A percentile compares a stretch with the other conserved stretches of the same genome.
Evolutionary conservation across 2,329 filamentous ascomycete species (phyloP).

Genomic region (Botrytis hyacinthi): DNA sequence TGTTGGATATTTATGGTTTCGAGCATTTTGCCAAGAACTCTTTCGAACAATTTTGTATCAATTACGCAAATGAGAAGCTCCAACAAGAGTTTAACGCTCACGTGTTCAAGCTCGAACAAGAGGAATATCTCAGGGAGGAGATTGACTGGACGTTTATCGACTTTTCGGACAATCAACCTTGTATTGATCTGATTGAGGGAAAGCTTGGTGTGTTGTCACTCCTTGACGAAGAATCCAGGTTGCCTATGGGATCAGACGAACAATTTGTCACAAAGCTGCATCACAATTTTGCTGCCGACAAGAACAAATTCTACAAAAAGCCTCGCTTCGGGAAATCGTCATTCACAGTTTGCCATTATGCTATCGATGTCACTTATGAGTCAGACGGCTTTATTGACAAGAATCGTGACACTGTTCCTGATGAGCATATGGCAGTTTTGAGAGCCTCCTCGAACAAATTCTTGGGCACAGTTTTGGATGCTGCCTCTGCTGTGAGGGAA

Average conservation of each 20-base stretch:
- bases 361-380: conserved; percentile 96
- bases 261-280: conserved; percentile 96
- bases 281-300: conserved; percentile 85
- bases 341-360: conserved; percentile 98
- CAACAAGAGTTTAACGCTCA: conserved; percentile 99
- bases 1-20: conserved; percentile 98
- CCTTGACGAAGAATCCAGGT: conserved; percentile 90
- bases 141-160: conserved; percentile 99
- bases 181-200: conserved; percentile 96
- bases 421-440: conserved; percentile 95
- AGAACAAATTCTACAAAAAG: conserved; percentile 98
- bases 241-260: conserved; percentile 96
- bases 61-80: conserved; percentile 98
- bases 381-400: conserved; percentile 99
- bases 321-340: conserved; percentile 95
- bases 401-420: conserved; percentile 96
- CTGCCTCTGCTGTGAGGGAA: conserved; percentile 82
- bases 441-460: conserved; percentile 82
- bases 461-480: conserved; percentile 78
- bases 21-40: conserved; percentile 99
- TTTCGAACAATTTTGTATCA: conserved; percentile 99
- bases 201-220: conserved; percentile 91
- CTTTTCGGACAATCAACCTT: conserved; percentile 98
- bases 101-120: conserved; percentile 98
- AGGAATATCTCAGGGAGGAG: conserved; percentile 92